Conservation (phyloP, 73 alveolate species). For the Urostyla sp. region DNA sequence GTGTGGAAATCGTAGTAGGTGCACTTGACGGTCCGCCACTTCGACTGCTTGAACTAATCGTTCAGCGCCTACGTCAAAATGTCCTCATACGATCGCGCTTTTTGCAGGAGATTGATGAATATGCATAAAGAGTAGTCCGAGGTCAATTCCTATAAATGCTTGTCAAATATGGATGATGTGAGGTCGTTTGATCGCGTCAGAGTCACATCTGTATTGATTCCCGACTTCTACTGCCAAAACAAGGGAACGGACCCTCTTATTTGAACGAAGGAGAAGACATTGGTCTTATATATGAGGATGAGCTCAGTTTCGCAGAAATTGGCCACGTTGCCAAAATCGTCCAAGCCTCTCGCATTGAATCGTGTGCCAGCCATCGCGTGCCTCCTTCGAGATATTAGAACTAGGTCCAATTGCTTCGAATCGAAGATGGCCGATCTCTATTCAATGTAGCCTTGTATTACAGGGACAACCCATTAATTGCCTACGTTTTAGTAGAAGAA, state of each 20-base stretch:
- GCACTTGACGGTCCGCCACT: slow-evolving; percentile 73
- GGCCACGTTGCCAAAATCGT: slow-evolving; percentile 96
- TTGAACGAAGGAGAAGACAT: slow-evolving; percentile 77
- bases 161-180: slow-evolving; percentile 84
- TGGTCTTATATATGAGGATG: slow-evolving; percentile 73
- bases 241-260: slow-evolving; percentile 96
- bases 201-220: slow-evolving; percentile 77
- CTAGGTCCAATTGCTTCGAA: slow-evolving; percentile 70
- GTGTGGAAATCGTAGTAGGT: slow-evolving; percentile 85
- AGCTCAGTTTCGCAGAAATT: slow-evolving; percentile 94
- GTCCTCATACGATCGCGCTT: slow-evolving; percentile 81
- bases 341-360: slow-evolving; percentile 93
- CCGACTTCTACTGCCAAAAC: slow-evolving; percentile 92
- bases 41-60: slow-evolving; percentile 68
- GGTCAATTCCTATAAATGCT: slow-evolving; percentile 84
- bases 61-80: slow-evolving; percentile 82
- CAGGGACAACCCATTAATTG: slow-evolving; percentile 67
- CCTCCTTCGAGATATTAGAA: slow-evolving; percentile 89
- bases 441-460: slow-evolving; percentile 86
- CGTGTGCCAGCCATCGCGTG: slow-evolving; percentile 92
- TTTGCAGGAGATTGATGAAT: slow-evolving; percentile 87
- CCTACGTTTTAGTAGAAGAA: slow-evolving; percentile 57
- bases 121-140: slow-evolving; percentile 78
- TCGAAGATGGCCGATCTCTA: slow-evolving; percentile 55
- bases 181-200: slow-evolving; percentile 82